Evolutionary conservation across 805 yeast species (phyloP).

Genomic region (Ogataea paraovalis): DNA sequence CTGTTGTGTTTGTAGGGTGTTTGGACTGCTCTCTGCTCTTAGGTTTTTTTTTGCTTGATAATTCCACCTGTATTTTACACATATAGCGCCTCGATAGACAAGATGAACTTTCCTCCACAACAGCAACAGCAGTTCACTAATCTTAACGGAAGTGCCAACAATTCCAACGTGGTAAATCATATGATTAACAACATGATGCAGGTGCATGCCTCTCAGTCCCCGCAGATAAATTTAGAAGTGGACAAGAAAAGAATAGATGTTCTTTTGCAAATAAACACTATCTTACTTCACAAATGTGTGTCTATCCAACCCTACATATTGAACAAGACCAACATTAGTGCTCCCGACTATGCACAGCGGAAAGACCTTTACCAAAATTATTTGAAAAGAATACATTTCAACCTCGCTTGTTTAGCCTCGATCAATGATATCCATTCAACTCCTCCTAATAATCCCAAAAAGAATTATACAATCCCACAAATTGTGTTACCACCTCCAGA

Average conservation of each 20-base stretch:
- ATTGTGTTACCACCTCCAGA: conserved; percentile 53
- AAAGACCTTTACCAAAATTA: conserved; percentile 31
- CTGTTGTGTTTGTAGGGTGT: too few relatives aligned
- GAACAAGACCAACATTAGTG: conserved; percentile 17
- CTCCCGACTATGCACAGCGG: conserved; percentile 24
- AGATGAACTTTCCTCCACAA: not conserved
- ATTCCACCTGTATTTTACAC: too few relatives aligned
- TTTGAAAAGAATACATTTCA: conserved; percentile 34
- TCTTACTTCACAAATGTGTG: conserved; percentile 31
- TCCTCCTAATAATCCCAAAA: conserved; percentile 24
- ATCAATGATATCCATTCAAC: conserved; percentile 34
- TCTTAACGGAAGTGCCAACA: not conserved
- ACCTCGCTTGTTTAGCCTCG: conserved; percentile 34
- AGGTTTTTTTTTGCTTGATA: too few relatives aligned
- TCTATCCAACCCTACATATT: conserved; percentile 25
- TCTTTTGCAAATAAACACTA: conserved; percentile 33
- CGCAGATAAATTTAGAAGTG: conserved; percentile 25
- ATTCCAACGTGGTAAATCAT: conserved; percentile 2
- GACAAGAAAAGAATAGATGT: conserved; percentile 34
- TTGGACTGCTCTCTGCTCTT: too few relatives aligned
- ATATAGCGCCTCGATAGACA: not conserved
- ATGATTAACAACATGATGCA: conserved; percentile 21
- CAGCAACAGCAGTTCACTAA: not conserved
- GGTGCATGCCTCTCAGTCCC: conserved; percentile 26
- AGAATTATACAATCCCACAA: conserved; percentile 37